phyloP scores from a whole-genome alignment of 2,329 filamentous ascomycete species.

The Aspergillus hiratsukae region DNA sequence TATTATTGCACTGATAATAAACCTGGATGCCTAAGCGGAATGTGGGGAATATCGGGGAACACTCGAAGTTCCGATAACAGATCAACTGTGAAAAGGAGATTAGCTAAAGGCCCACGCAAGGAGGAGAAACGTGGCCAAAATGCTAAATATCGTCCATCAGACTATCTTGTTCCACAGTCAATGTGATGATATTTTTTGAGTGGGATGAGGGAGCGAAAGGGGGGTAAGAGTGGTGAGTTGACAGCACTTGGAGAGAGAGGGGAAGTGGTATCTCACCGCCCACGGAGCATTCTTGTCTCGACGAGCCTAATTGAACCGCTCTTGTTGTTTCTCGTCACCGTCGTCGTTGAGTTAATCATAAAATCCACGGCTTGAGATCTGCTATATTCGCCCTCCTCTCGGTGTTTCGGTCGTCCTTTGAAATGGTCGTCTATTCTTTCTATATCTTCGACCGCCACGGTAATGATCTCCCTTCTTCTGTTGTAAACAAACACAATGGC shows the following conservation, averaged over 20 bases:
- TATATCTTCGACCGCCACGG: conserved; percentile 99
- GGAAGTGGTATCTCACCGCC: conserved; percentile 10
- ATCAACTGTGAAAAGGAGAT: background rate
- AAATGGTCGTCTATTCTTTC: conserved; percentile 93
- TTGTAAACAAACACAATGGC: conserved; percentile 3
- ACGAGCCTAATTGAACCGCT: conserved; percentile 11
- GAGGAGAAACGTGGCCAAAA: background rate
- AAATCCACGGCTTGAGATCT: background rate
- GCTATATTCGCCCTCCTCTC: background rate
- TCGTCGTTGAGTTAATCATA: background rate
- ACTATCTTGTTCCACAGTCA: background rate
- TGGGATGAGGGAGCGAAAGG: background rate
- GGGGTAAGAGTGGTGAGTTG: background rate
- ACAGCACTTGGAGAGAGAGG: background rate
- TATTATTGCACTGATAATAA: conserved; percentile 2
- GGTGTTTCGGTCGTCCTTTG: conserved; percentile 14
- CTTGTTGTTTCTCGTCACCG: background rate
- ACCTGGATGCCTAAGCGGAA: conserved; percentile 16
- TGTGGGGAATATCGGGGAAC: conserved; percentile 16
- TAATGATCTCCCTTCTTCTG: conserved; percentile 38
- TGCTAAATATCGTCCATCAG: background rate
- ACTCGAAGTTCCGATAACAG: background rate
- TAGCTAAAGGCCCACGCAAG: background rate
- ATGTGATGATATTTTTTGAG: background rate
- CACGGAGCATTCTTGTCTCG: conserved; percentile 7